Base-by-base conservation (phyloP, 2,329 filamentous ascomycete species). In the Dactylellina leptospora region DNA sequence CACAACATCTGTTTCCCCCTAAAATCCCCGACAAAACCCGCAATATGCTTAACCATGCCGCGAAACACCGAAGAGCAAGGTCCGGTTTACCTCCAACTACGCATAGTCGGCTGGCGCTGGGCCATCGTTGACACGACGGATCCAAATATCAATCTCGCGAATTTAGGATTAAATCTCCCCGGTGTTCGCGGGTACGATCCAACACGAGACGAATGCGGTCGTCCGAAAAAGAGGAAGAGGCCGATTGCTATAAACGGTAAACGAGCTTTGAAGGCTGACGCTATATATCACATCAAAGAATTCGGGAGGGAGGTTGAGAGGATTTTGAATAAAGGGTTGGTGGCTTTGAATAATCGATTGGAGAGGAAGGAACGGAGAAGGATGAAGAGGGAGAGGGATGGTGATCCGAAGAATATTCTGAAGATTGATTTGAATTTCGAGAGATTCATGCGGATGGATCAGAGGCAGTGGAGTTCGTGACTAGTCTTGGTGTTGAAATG, bases 91-190 rank as follows among this genome's bases (percentile, higher is more conserved):
- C 13, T 66, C 13, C 16, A 36, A 3, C 42, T 54, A 2, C 47
- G 38, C 3, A 38, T 69, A 13, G 16, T 60, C 25, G 63, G 54
- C 18, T 69, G 54, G 63, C 53, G 55, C 4, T 69, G 54, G 63
- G 27, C n/a, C 4, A 20, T 54, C 2, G 28, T 33, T 1, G 63
- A 69, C 30, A 69, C 63, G 5, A 18, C 11, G 20, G n/a, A 50
- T 11, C 9, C 11, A 9, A 38, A 0, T 9, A 38, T 33, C 33
- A 11, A 60, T 30, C 38, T 60, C 1, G 18, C 4, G 10, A 10
- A 4, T 4, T 38, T 60, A 4, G 63, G 54, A n/a, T 53, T 69
- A n/a, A 69, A 69, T 20, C 27, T 69, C 0, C 54, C 54, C 0
- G 55, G 54, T 18, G 63, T 51, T 10, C 40, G 40, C 4, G 56